Conservation (phyloP, 306 rosid genomes). For the Begonia masoniana region DNA sequence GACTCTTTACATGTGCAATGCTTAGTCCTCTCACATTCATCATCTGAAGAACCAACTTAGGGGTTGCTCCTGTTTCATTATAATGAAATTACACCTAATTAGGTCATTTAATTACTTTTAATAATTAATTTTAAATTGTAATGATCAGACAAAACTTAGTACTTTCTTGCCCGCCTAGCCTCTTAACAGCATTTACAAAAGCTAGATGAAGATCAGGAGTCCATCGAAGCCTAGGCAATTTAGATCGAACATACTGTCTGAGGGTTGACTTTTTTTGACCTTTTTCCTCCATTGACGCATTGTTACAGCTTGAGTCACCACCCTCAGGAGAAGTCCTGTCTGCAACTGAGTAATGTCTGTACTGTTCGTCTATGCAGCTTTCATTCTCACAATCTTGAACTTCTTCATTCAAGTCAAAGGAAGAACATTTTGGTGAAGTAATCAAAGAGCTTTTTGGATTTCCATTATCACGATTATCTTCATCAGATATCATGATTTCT, state of each 20-base stretch:
- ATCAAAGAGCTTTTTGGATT: constrained; percentile 6
- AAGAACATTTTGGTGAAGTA: constrained; percentile 4
- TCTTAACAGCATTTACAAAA: constrained; percentile 61
- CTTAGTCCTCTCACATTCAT: constrained; percentile 91
- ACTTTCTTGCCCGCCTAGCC: constrained; percentile 88
- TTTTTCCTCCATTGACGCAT: constrained; percentile 16
- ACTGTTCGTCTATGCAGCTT: neutral
- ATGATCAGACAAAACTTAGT: constrained; percentile 11
- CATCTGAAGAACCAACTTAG: constrained; percentile 71
- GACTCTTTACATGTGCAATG: constrained; percentile 92
- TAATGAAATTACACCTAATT: neutral
- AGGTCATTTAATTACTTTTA: neutral
- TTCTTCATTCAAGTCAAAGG: constrained; percentile 24
- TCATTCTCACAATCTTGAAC: constrained; percentile 4
- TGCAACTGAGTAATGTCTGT: neutral
- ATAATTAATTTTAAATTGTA: neutral
- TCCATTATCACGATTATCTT: constrained; percentile 1
- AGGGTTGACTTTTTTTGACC: constrained; percentile 22
- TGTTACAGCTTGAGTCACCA: constrained; percentile 1
- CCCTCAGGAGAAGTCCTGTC: constrained; percentile 1
- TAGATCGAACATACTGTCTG: constrained; percentile 66
- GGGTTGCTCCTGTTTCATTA: constrained; percentile 62
- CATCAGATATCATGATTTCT: neutral
- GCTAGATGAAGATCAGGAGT: constrained; percentile 78
- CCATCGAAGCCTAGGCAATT: constrained; percentile 84